Evolutionary conservation across 139 green algal species (phyloP), one percentile per base, ranked within the genome.

Genomic region (Coelastrella sp.): DNA sequence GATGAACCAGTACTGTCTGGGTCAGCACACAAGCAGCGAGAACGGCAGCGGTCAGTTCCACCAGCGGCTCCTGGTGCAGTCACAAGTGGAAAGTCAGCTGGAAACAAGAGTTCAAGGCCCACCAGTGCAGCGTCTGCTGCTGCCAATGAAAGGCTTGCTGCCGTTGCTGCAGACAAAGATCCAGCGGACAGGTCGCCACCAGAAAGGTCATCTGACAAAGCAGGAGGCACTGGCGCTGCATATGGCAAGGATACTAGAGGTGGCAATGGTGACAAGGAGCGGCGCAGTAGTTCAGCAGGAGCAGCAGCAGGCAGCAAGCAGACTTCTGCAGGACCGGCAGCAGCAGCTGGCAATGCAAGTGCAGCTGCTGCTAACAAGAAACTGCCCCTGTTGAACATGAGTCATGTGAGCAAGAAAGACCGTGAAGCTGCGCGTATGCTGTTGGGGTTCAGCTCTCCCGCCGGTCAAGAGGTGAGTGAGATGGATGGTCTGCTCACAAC

Each of bases 321-420:
- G 25, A 23, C 69, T 60, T 40, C 69, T 79, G 69, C 41, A 37
- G 69, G 40, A 21, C 23, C 40, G 38, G 69, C 27, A 63, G 69
- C 69, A 37, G 69, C 40, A 7, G 72, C 32, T 43, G 34, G 17
- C 34, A 48, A 8, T 32, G 72, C 30, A 9, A n/a, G 25, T 62
- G 30, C 2, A 4, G 75, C 8, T 51, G 75, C 2, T 23, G 72
- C 25, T 35, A 51, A 57, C 35, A 82, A 82, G 75, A 51, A 53
- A 53, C 75, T 82, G 30, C 35, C 75, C 13, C 34, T 59, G 25
- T 37, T 82, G 35, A 82, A 82, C 51, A 82, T 82, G 75, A 82
- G 75, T 35, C 75, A 82, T 30, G 75, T 82, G 9, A 82, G 75
- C 75, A 82, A 82, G 75, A 82, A 82, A 53, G 75, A 82, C 23